phyloP scores from a whole-genome alignment of 192 early-diverging fungal genomes.

The Nowakowskiella sp. region DNA sequence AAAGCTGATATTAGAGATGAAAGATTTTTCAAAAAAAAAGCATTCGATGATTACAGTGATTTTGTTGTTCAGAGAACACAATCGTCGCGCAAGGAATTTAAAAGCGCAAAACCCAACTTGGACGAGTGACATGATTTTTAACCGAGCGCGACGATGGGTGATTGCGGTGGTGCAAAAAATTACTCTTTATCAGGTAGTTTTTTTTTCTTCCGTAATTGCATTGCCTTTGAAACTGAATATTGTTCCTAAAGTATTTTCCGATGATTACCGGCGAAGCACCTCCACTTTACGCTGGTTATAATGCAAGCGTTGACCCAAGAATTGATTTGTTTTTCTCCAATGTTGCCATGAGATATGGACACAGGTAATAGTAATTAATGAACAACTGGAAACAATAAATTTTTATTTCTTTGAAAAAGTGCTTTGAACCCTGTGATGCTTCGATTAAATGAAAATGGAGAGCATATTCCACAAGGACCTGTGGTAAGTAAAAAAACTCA shows the following conservation, averaged over 20 bases:
- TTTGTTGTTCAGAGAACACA: conserved; percentile 31
- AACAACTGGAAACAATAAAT: not conserved
- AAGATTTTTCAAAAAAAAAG: conserved; percentile 8
- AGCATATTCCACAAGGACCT: conserved; percentile 15
- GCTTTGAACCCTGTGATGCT: conserved; percentile 13
- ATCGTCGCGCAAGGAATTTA: conserved; percentile 26
- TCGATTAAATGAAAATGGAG: conserved; percentile 18
- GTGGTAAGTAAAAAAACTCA: not conserved
- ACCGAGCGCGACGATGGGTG: conserved; percentile 31
- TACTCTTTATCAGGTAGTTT: conserved; percentile 22
- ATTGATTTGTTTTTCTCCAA: conserved; percentile 29
- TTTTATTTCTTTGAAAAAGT: not conserved
- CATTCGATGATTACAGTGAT: no score
- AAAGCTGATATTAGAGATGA: conserved; percentile 3
- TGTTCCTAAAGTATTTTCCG: conserved; percentile 25
- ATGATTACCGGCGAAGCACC: conserved; percentile 17
- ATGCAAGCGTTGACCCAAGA: conserved; percentile 16
- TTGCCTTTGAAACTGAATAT: conserved; percentile 9
- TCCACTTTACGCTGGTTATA: conserved; percentile 28
- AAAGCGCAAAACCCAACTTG: conserved; percentile 12
- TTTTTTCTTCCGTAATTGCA: not conserved
- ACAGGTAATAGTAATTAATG: conserved; percentile 13
- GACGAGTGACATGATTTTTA: conserved; percentile 22
- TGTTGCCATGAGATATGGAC: conserved; percentile 33
- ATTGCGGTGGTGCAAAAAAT: conserved; percentile 36